Evolutionary conservation across 1,139 yeast species (phyloP).

Genomic region (Yamadazyma siamensis): DNA sequence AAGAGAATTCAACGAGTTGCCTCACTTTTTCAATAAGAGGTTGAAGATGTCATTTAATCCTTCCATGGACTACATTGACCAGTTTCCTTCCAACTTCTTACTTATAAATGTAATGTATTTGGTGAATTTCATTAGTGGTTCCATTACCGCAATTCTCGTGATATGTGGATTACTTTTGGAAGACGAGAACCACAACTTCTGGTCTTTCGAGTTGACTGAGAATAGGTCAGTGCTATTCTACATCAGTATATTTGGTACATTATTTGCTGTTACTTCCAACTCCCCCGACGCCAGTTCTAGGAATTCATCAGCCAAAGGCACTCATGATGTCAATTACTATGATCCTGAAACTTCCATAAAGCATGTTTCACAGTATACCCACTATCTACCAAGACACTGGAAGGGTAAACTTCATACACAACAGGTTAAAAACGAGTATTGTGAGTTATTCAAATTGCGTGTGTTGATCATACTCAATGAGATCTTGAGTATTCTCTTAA

Average conservation of each 20-base stretch:
- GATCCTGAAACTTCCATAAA: constrained; percentile 86
- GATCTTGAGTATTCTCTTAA: constrained; percentile 71
- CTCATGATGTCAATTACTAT: constrained; percentile 47
- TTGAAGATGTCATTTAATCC: constrained; percentile 73
- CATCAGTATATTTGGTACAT: constrained; percentile 79
- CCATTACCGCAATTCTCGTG: constrained; percentile 85
- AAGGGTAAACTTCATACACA: constrained; percentile 79
- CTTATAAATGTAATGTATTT: constrained; percentile 53
- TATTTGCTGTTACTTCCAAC: constrained; percentile 64
- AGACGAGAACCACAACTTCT: constrained; percentile 73
- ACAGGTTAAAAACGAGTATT: constrained; percentile 78
- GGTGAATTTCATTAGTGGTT: constrained; percentile 78
- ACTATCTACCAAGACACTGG: constrained; percentile 86
- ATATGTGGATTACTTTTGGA: constrained; percentile 76
- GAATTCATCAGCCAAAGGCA: constrained; percentile 18
- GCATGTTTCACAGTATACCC: constrained; percentile 82
- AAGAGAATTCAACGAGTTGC: constrained; percentile 88
- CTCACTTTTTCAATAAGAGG: constrained; percentile 80
- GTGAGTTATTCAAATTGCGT: constrained; percentile 71
- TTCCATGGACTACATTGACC: constrained; percentile 81
- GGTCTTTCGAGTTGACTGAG: constrained; percentile 82
- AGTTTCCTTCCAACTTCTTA: constrained; percentile 81
- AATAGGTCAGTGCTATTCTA: constrained; percentile 83
- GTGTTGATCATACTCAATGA: constrained; percentile 74
- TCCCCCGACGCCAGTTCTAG: constrained; percentile 10